Evolutionary conservation across 1,284 basidiomycete species (phyloP), one percentile per base, ranked within the genome.

Genomic region (Ceratobasidium sp.): DNA sequence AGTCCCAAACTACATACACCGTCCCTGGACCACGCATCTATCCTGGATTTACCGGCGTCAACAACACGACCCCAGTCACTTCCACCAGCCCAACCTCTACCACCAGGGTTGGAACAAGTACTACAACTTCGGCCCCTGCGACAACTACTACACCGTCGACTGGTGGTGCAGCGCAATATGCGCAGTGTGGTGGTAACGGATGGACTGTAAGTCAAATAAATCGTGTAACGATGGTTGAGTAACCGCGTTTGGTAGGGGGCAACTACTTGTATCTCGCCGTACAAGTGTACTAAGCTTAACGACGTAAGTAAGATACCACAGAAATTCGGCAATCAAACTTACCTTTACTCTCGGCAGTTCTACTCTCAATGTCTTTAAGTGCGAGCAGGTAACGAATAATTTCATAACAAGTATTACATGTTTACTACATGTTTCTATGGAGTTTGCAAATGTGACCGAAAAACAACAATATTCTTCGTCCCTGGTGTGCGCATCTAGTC

Each of bases 181-280:
- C 60, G 17, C 71, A 72, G 45, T 72, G 71, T 40, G 71, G 60
- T 31, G 70, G 70, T 20, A 64, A 1, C 8, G 53, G 42, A 8
- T 68, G 65, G 65, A 55, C 49, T 38, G 65, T 56, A 25, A 55
- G 65, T 50, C 4, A 0, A 13, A 40, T 2, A 25, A 17, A n/a
- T 8, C 5, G 20, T 2, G 7, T 35, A 25, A 35, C 8, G 13
- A n/a, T 17, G 2, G 15, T 45, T 6, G 15, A 10, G 42, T 25
- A 34, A 25, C 25, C 32, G 35, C 35, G 20, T 12, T 47, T 15
- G 7, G 22, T 7, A 47, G 58, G 58, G 58, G 12, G 58, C 58
- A 7, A 62, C 58, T 7, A 20, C 58, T 22, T 62, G 58, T 25
- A 31, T 22, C 8, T 68, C 65, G 10, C 53, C 65, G 12, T 68